A percentile compares a stretch with the other conserved stretches of the same genome.
These are phyloP conservation scores for Xerocomus potaroensis DNA, from an alignment of 768 basidiomycete species.

Conservation along the genomic window DNA sequence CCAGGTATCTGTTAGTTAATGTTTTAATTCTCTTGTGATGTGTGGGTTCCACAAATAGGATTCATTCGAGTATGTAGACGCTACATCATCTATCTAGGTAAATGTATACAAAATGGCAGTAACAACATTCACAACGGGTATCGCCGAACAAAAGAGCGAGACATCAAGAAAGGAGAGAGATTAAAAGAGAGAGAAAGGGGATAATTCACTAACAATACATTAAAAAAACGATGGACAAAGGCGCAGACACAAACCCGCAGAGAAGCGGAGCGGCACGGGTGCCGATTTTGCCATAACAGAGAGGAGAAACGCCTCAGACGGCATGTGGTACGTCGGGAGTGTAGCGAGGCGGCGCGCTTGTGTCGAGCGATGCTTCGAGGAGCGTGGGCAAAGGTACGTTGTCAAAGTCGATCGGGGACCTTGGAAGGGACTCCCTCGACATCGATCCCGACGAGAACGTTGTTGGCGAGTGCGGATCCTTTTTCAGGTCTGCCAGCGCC, in stretches of 20 bases:
- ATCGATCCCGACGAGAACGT: constrained; percentile 18
- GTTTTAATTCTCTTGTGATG: too few species aligned
- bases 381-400: constrained; percentile 12
- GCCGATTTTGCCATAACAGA: background rate
- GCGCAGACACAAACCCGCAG: background rate
- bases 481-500: constrained; percentile 26
- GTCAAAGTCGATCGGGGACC: constrained; percentile 17
- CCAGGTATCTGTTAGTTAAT: constrained; percentile 17
- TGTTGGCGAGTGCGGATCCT: constrained; percentile 18
- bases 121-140: background rate
- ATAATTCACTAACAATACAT: background rate
- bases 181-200: too few species aligned
- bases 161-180: background rate
- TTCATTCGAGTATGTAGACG: background rate
- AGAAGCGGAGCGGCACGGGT: background rate
- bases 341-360: constrained; percentile 21
- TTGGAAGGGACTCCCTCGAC: constrained; percentile 27
- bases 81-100: background rate
- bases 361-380: constrained; percentile 17
- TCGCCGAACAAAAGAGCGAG: background rate
- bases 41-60: background rate
- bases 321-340: constrained; percentile 15
- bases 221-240: background rate
- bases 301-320: constrained; percentile 2
- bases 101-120: background rate